Evolutionary conservation across 2,329 filamentous ascomycete genomes (phyloP).

Genomic region (Colletotrichum costaricense): DNA sequence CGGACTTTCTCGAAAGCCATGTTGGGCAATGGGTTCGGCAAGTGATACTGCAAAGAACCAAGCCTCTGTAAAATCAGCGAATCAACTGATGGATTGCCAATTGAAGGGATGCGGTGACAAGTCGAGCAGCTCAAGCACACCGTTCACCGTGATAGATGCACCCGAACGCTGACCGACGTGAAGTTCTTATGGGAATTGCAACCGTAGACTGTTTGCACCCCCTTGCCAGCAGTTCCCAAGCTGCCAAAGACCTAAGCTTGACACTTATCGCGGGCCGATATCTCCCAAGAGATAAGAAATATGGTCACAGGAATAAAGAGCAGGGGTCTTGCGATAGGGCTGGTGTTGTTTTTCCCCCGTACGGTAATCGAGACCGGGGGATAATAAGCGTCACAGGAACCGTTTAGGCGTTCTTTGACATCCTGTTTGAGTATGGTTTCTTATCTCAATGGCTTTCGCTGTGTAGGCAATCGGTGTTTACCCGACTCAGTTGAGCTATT

Average conservation of each 20-base stretch:
- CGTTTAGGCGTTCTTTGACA: neutral
- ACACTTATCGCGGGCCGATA: conserved; percentile 11
- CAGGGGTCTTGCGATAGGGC: neutral
- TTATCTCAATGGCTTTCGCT: neutral
- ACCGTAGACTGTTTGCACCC: neutral
- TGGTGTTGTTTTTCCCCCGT: neutral
- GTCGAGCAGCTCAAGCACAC: neutral
- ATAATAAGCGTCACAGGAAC: neutral
- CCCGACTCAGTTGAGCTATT: neutral
- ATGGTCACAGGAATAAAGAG: conserved; percentile 8
- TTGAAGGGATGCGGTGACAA: neutral
- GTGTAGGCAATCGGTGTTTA: neutral
- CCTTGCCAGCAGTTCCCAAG: neutral
- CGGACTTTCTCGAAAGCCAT: conserved; percentile 38
- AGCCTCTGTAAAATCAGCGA: neutral
- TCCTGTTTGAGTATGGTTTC: conserved; percentile 7
- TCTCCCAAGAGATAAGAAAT: conserved; percentile 22
- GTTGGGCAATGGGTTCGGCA: neutral
- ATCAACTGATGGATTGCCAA: neutral
- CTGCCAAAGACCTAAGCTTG: neutral
- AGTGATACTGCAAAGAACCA: neutral
- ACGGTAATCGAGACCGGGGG: neutral
- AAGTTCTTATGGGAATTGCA: neutral
- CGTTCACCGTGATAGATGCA: neutral
- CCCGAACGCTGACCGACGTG: neutral